Percentiles rank a stretch among this genome's conserved stretches.
phyloP scores from a whole-genome alignment of 129 eudicot genomes.

The Mikania micrantha region DNA sequence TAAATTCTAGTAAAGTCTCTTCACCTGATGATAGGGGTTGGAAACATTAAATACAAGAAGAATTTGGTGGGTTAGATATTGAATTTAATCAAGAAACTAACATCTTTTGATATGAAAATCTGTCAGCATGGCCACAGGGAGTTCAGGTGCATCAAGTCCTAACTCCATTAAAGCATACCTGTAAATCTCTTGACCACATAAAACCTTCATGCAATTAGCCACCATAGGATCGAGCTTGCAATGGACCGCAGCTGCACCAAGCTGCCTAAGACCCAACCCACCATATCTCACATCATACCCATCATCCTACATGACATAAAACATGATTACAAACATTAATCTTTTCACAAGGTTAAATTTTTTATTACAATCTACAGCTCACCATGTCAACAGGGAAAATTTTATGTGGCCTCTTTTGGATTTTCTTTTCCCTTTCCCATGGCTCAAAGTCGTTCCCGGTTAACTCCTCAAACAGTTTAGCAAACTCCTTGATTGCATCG shows the following conservation, averaged over 20 bases:
- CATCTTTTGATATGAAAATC: constrained; percentile 62
- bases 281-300: constrained; percentile 84
- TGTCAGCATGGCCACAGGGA: constrained; percentile 81
- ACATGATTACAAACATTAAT: neutral
- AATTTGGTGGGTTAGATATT: no score
- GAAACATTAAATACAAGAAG: no score
- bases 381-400: constrained; percentile 74
- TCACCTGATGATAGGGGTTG: constrained; percentile 41
- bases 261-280: constrained; percentile 70
- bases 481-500: constrained; percentile 56
- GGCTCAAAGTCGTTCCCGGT: constrained; percentile 78
- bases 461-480: constrained; percentile 47
- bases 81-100: neutral
- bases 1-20: constrained; percentile 42
- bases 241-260: constrained; percentile 62
- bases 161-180: constrained; percentile 94
- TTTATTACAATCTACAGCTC: neutral
- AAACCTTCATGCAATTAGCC: constrained; percentile 68
- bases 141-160: constrained; percentile 66
- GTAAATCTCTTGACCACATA: constrained; percentile 67
- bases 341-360: neutral
- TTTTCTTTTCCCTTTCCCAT: constrained; percentile 84
- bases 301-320: constrained; percentile 48
- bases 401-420: constrained; percentile 48
- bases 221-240: constrained; percentile 71